phyloP scores from a whole-genome alignment of 192 early-diverging fungal genomes.

The Diversispora eburnea region DNA sequence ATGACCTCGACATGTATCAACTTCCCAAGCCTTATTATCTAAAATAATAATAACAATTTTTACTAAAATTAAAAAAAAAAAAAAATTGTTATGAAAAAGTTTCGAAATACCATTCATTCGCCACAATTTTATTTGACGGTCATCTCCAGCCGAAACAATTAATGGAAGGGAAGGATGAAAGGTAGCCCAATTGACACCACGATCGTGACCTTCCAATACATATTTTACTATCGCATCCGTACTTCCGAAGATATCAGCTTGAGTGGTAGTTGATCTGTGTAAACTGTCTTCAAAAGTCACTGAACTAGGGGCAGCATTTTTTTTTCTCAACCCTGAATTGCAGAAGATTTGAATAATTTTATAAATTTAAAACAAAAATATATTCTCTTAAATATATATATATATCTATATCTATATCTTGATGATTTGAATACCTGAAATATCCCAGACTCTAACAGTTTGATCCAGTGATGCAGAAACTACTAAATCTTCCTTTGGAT shows the following conservation, averaged over 20 bases:
- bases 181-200: conserved; percentile 96
- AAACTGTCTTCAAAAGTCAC: conserved; percentile 53
- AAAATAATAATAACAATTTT: conserved; percentile 10
- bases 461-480: conserved; percentile 95
- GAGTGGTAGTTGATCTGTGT: conserved; percentile 48
- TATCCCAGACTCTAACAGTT: conserved; percentile 99
- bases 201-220: conserved; percentile 96
- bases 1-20: conserved; percentile 98
- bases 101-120: conserved; percentile 83
- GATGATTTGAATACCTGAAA: conserved; percentile 63
- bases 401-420: no score
- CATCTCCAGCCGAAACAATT: conserved; percentile 95
- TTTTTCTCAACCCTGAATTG: conserved; percentile 67
- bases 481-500: conserved; percentile 95
- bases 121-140: conserved; percentile 98
- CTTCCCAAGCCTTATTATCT: conserved; percentile 98
- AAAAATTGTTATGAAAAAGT: background rate
- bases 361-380: background rate
- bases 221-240: conserved; percentile 97
- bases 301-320: conserved; percentile 67
- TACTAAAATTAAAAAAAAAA: no score
- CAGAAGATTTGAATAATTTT: background rate
- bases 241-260: conserved; percentile 94
- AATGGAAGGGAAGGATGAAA: conserved; percentile 97
- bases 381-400: no score